Conservation (phyloP, 441 rosid genomes). For the Adansonia rubrostipa region DNA sequence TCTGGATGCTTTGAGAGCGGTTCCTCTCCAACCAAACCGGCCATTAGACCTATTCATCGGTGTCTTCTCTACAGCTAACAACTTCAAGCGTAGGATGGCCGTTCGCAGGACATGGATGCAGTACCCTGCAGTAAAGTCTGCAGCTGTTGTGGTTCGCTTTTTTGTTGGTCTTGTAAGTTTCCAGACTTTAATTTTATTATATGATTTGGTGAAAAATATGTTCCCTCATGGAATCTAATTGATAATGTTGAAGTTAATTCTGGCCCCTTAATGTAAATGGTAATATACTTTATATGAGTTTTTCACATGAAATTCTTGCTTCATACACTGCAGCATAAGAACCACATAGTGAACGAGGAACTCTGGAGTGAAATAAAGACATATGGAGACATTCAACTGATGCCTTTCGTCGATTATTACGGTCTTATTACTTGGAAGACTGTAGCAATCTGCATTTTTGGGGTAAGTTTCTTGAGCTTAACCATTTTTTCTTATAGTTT, state of each 20-base stretch:
- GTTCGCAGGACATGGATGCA: slow-evolving; percentile 99
- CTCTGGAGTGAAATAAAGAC: slow-evolving; percentile 88
- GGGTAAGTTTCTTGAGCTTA: slow-evolving; percentile 56
- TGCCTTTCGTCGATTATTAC: slow-evolving; percentile 98
- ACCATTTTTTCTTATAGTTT: slow-evolving; percentile 16
- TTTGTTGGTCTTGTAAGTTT: slow-evolving; percentile 92
- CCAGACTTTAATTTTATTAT: not conserved
- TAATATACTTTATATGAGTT: not conserved
- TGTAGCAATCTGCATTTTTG: slow-evolving; percentile 90
- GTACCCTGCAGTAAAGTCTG: slow-evolving; percentile 67
- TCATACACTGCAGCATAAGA: slow-evolving; percentile 78
- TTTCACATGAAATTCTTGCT: not conserved
- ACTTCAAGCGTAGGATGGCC: slow-evolving; percentile 93
- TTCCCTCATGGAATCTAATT: not conserved
- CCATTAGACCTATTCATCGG: slow-evolving; percentile 81
- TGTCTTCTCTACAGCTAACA: slow-evolving; percentile 93
- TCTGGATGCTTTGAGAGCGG: slow-evolving; percentile 65
- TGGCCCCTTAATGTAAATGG: not conserved
- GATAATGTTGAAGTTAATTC: not conserved
- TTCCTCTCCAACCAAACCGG: slow-evolving; percentile 52
- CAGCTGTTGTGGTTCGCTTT: slow-evolving; percentile 82
- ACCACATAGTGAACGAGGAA: slow-evolving; percentile 83
- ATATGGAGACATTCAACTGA: slow-evolving; percentile 83
- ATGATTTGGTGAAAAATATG: not conserved
- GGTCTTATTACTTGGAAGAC: slow-evolving; percentile 96